Evolutionary conservation across 192 early-diverging fungal genomes (phyloP).

Genomic region (Backusella luteola): DNA sequence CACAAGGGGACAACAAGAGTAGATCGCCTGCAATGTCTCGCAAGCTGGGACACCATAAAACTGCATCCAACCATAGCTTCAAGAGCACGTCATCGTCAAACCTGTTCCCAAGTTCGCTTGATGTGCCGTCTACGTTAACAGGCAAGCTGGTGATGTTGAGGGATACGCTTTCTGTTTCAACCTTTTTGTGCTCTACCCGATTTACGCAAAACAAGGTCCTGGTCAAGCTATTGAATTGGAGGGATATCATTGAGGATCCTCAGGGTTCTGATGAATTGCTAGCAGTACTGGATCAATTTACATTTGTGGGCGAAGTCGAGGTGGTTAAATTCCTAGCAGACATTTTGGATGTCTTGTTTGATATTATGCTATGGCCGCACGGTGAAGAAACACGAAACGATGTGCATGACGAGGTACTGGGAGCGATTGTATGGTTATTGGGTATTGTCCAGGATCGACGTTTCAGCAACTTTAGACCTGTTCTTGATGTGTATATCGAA

Average conservation of each 20-base stretch:
- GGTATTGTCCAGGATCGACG: slow-evolving; percentile 60
- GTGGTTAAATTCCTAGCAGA: slow-evolving; percentile 65
- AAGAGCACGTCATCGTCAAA: slow-evolving; percentile 9
- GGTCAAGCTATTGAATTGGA: slow-evolving; percentile 68
- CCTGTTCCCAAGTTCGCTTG: background rate
- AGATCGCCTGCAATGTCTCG: background rate
- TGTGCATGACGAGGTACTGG: slow-evolving; percentile 48
- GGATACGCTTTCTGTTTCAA: slow-evolving; percentile 53
- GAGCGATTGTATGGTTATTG: slow-evolving; percentile 52
- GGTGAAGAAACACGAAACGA: slow-evolving; percentile 12
- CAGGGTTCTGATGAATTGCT: slow-evolving; percentile 30
- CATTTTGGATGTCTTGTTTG: slow-evolving; percentile 64
- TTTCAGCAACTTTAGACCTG: slow-evolving; percentile 56
- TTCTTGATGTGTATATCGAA: slow-evolving; percentile 61
- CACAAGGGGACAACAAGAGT: slow-evolving; percentile 13
- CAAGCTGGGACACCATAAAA: slow-evolving; percentile 11
- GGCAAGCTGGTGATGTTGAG: slow-evolving; percentile 21
- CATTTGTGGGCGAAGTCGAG: slow-evolving; percentile 62
- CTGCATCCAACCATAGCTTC: slow-evolving; percentile 13
- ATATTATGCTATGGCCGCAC: slow-evolving; percentile 44
- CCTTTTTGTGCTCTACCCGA: slow-evolving; percentile 60
- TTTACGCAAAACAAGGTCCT: slow-evolving; percentile 65
- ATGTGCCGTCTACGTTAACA: background rate
- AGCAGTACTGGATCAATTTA: slow-evolving; percentile 46
- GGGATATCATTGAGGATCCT: slow-evolving; percentile 23